Percentiles rank a stretch among this genome's conserved stretches.
Evolutionary conservation across 345 rosid genomes (phyloP).

Genomic region (Arabidopsis suecica): DNA sequence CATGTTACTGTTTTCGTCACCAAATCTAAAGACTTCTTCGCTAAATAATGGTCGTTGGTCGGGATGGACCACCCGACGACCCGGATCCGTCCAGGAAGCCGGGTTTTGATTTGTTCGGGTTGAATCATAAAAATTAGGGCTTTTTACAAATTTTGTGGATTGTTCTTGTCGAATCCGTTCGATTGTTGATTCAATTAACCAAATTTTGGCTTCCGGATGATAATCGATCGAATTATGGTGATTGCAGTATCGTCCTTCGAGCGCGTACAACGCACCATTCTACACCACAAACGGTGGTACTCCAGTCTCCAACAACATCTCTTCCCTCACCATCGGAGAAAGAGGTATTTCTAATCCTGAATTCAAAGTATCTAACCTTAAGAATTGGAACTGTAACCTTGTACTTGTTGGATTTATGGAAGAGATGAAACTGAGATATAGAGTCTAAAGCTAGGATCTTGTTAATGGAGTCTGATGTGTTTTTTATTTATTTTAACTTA

Average conservation of each 20-base stretch:
- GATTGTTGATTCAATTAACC: constrained; percentile 4
- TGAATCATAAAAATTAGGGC: constrained; percentile 5
- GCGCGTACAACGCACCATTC: constrained; percentile 64
- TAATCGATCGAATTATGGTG: constrained; percentile 8
- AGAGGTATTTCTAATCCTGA: constrained; percentile 55
- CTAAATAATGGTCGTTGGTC: too few relatives aligned
- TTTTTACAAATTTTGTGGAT: neutral
- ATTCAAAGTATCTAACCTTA: neutral
- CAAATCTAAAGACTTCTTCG: neutral
- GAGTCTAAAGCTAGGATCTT: constrained; percentile 12
- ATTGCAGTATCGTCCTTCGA: constrained; percentile 62
- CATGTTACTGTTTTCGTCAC: constrained; percentile 17
- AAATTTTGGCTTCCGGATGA: neutral
- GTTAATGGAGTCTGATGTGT: neutral
- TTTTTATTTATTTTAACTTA: too few relatives aligned
- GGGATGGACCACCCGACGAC: neutral
- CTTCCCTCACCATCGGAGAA: constrained; percentile 77
- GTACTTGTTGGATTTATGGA: constrained; percentile 1
- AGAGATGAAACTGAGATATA: neutral
- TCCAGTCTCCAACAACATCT: constrained; percentile 83
- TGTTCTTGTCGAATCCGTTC: neutral
- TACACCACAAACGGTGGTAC: constrained; percentile 85
- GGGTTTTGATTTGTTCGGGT: neutral
- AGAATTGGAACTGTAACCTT: neutral
- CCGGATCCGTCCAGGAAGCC: constrained; percentile 25